These are phyloP conservation scores for Lizonia empirigonia DNA, from an alignment of 2,329 filamentous ascomycete species.

Conservation along the genomic window DNA sequence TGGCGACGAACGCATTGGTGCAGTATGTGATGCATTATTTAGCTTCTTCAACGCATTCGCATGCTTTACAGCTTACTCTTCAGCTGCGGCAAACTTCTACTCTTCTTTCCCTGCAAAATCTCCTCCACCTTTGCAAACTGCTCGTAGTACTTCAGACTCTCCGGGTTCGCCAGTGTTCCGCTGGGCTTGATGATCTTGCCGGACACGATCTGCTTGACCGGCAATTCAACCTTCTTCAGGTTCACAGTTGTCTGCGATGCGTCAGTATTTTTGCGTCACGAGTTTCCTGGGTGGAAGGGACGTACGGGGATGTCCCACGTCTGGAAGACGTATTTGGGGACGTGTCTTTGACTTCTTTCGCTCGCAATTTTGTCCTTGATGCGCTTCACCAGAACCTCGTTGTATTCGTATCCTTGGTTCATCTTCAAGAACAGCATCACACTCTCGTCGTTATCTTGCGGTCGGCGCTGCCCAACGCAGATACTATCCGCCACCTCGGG, in stretches of 20 bases:
- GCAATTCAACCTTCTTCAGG: conserved; percentile 82
- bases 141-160: conserved; percentile 78
- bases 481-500: conserved; percentile 71
- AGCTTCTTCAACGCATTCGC: no score
- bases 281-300: conserved; percentile 22
- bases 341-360: conserved; percentile 73
- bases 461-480: conserved; percentile 77
- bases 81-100: conserved; percentile 15
- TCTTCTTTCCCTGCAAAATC: conserved; percentile 45
- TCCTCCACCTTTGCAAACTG: conserved; percentile 76
- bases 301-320: conserved; percentile 79
- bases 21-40: neutral
- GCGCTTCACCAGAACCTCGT: conserved; percentile 50
- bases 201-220: conserved; percentile 82
- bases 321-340: conserved; percentile 79
- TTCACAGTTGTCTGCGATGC: conserved; percentile 74
- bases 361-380: conserved; percentile 69
- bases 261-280: neutral
- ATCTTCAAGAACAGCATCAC: conserved; percentile 66
- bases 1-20: neutral
- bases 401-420: conserved; percentile 57
- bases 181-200: conserved; percentile 75
- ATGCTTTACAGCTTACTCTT: conserved; percentile 35
- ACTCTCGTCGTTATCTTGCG: conserved; percentile 62
- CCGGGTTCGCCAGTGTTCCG: conserved; percentile 76